These are phyloP conservation scores for Diaporthe humulicola DNA, from an alignment of 2,329 filamentous ascomycete species.

Conservation along the genomic window DNA sequence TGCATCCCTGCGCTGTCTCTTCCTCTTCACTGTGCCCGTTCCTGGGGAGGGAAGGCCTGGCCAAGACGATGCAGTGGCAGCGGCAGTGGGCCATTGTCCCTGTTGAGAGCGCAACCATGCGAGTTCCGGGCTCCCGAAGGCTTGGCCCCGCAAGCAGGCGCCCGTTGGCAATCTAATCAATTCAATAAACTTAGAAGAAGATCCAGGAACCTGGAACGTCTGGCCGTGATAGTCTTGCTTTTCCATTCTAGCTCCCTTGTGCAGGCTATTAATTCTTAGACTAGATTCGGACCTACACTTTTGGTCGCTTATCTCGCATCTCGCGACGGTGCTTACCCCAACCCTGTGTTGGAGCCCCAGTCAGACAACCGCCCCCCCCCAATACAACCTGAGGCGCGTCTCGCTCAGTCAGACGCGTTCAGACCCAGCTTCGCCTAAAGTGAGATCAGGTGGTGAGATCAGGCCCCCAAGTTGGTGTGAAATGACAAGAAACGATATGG, in stretches of 20 bases:
- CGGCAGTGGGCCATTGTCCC: background rate
- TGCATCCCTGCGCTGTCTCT: background rate
- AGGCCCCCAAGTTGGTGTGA: background rate
- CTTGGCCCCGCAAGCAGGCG: background rate
- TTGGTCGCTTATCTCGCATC: background rate
- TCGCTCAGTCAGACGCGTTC: slow-evolving; percentile 6
- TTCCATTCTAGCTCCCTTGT: background rate
- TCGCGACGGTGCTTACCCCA: background rate
- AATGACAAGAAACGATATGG: background rate
- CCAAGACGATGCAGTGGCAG: slow-evolving; percentile 17
- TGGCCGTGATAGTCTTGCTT: background rate
- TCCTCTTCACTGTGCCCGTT: background rate
- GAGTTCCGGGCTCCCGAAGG: slow-evolving; percentile 13
- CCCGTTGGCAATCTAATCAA: background rate
- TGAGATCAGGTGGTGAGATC: background rate
- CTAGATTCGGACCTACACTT: background rate
- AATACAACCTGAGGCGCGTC: background rate
- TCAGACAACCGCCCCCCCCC: background rate
- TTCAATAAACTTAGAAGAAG: background rate
- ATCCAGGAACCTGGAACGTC: background rate
- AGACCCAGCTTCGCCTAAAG: background rate
- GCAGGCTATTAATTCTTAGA: no score
- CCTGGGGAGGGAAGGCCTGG: background rate
- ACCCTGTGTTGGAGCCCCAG: background rate
- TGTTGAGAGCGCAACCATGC: slow-evolving; percentile 6